These are phyloP conservation scores for Elsinoe perseae DNA, from an alignment of 2,329 filamentous ascomycete species.

Conservation along the genomic window DNA sequence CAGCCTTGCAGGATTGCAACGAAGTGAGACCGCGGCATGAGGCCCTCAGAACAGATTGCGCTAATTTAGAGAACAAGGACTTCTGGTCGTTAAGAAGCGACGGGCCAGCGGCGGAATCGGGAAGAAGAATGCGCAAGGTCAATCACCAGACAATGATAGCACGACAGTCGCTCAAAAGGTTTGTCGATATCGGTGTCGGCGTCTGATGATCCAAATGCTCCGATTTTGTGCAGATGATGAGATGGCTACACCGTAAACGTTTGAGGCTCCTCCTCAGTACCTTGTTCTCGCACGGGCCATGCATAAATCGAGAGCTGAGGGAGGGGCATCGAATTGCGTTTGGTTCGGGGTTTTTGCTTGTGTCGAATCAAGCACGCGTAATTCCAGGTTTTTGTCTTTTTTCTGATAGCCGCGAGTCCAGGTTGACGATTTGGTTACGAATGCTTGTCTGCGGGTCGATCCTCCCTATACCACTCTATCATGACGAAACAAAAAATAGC, in stretches of 20 bases:
- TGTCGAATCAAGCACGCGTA: slow-evolving; percentile 12
- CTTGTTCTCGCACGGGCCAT: background rate
- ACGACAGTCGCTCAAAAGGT: background rate
- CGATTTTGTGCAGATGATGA: slow-evolving; percentile 8
- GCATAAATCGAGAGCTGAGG: background rate
- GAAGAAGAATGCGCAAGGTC: background rate
- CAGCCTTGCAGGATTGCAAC: slow-evolving; percentile 10
- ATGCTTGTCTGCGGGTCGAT: slow-evolving; percentile 1
- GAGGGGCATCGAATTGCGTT: background rate
- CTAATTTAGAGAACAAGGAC: slow-evolving; percentile 2
- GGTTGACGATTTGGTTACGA: slow-evolving; percentile 8
- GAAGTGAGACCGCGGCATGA: slow-evolving; percentile 7
- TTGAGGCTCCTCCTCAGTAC: background rate
- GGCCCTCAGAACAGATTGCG: slow-evolving; percentile 3
- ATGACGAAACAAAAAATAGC: slow-evolving; percentile 18
- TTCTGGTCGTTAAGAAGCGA: background rate
- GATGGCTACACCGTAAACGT: background rate
- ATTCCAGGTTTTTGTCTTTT: slow-evolving; percentile 11
- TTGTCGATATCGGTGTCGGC: slow-evolving; percentile 5
- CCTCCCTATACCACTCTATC: background rate
- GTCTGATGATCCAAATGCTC: background rate
- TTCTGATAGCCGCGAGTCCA: background rate
- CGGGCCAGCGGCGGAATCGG: slow-evolving; percentile 7
- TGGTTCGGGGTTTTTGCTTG: slow-evolving; percentile 1
- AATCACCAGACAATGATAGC: background rate